phyloP scores from a whole-genome alignment of 2,329 filamentous ascomycete genomes.

The Macrophomina phaseolina region DNA sequence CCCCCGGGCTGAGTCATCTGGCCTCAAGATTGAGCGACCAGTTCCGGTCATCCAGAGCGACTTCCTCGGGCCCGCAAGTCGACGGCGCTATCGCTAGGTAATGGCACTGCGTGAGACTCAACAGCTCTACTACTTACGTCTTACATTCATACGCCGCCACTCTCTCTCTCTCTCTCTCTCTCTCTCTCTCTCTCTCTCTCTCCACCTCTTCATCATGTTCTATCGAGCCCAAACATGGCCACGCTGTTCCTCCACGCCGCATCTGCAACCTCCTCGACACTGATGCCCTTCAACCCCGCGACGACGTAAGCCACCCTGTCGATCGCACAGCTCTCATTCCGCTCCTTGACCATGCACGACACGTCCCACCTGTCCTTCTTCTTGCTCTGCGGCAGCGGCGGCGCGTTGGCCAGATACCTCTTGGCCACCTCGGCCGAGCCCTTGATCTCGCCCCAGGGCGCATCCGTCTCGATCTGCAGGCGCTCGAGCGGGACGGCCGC shows the following conservation, averaged over 20 bases:
- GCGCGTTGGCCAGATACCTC: conserved; percentile 51
- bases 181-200: too few species aligned
- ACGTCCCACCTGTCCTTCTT: conserved; percentile 58
- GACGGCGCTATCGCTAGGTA: too few species aligned
- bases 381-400: conserved; percentile 48
- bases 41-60: too few species aligned
- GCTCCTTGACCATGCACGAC: conserved; percentile 56
- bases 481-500: conserved; percentile 47
- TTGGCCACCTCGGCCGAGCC: conserved; percentile 41
- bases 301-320: conserved; percentile 55
- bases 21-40: too few species aligned
- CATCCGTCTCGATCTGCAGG: conserved; percentile 57
- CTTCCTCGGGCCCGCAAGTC: too few species aligned
- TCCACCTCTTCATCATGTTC: too few species aligned
- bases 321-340: conserved; percentile 59
- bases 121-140: too few species aligned
- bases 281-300: conserved; percentile 54
- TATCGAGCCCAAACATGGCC: conserved; percentile 38
- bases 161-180: too few species aligned
- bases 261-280: conserved; percentile 51
- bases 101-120: too few species aligned
- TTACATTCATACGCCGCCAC: too few species aligned
- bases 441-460: conserved; percentile 56
- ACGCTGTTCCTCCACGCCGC: conserved; percentile 47
- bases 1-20: too few species aligned